Evolutionary conservation across 2,329 filamentous ascomycete genomes (phyloP).

Genomic region (Cylindrodendrum hubeiense): DNA sequence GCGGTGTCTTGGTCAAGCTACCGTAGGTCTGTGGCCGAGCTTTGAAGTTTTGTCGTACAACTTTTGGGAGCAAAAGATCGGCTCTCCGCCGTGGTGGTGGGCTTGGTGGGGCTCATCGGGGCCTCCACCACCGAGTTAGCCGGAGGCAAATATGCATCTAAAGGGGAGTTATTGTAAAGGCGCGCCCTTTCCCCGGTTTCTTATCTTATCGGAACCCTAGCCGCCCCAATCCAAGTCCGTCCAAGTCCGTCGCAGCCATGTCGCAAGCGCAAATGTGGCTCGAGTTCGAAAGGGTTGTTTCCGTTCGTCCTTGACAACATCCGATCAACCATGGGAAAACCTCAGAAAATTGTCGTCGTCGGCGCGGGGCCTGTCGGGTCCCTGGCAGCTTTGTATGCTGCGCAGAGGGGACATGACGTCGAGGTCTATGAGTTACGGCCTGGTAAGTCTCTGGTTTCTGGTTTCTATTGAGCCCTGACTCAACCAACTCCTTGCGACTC

Average conservation of each 20-base stretch:
- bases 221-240: background rate
- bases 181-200: background rate
- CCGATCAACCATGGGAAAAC: slow-evolving; percentile 48
- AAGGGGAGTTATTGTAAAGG: background rate
- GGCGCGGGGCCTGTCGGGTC: slow-evolving; percentile 95
- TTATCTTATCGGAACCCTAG: slow-evolving; percentile 18
- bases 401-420: slow-evolving; percentile 87
- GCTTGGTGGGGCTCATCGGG: slow-evolving; percentile 24
- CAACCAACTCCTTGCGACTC: background rate
- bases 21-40: background rate
- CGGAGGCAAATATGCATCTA: background rate
- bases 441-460: slow-evolving; percentile 69
- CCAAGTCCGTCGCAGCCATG: background rate
- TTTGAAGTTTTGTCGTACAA: slow-evolving; percentile 26
- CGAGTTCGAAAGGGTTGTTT: slow-evolving; percentile 20
- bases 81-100: slow-evolving; percentile 29
- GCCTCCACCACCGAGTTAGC: slow-evolving; percentile 8
- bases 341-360: slow-evolving; percentile 83
- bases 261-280: slow-evolving; percentile 19
- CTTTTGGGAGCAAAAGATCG: slow-evolving; percentile 40
- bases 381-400: slow-evolving; percentile 92
- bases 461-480: slow-evolving; percentile 13
- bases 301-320: slow-evolving; percentile 42
- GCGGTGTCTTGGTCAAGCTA: background rate
- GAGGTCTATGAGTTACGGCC: slow-evolving; percentile 94